Conservation (phyloP, 352 stramenopile genomes). For the Phytophthora brassicae region DNA sequence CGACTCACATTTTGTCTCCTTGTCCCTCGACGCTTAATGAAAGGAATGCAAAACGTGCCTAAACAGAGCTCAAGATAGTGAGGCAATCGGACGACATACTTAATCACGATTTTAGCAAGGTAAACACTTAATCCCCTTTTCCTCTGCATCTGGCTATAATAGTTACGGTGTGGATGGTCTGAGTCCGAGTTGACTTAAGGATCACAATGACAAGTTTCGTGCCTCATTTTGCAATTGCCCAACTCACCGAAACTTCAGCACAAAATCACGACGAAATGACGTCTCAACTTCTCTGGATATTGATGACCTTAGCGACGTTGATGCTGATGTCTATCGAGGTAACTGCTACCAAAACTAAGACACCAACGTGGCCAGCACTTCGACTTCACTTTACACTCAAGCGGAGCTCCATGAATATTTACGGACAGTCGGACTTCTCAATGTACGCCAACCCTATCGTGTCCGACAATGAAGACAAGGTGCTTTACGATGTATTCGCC, state of each 20-base stretch:
- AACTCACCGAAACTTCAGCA: neutral
- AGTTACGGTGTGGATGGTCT: too few relatives aligned
- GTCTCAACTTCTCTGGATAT: neutral
- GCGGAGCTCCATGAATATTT: conserved; percentile 32
- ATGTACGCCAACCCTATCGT: conserved; percentile 30
- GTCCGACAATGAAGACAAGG: conserved; percentile 2
- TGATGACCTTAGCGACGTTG: neutral
- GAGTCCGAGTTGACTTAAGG: too few relatives aligned
- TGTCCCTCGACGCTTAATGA: too few relatives aligned
- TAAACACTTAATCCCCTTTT: too few relatives aligned
- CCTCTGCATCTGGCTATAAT: too few relatives aligned
- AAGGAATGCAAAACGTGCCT: neutral
- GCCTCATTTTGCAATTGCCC: neutral
- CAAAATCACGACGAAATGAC: neutral
- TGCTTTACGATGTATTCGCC: conserved; percentile 32
- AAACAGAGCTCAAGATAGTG: neutral
- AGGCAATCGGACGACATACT: neutral
- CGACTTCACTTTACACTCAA: conserved; percentile 36
- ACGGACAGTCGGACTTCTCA: conserved; percentile 29
- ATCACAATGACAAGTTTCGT: too few relatives aligned
- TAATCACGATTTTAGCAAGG: neutral
- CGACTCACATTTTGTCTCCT: too few relatives aligned
- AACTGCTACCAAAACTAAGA: neutral
- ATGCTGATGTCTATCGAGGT: neutral
- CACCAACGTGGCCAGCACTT: conserved; percentile 22